Evolutionary conservation across 345 rosid genomes (phyloP), one percentile per base, ranked within the genome.

Genomic region (Gossypium australe): DNA sequence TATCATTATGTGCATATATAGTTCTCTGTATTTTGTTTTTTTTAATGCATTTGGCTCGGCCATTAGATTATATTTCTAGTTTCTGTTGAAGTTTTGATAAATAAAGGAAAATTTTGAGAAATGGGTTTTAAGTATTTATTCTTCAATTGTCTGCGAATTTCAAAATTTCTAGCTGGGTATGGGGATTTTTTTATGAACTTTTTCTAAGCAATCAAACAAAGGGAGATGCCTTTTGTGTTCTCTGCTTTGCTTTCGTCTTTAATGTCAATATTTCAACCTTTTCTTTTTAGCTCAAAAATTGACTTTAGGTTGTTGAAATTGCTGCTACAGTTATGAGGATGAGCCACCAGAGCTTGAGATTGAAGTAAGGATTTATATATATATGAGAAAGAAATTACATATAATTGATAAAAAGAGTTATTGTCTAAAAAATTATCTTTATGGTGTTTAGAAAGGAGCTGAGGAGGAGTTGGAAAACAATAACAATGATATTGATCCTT

Each of bases 291-390:
- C 17, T 8, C 43, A 17, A 6, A 52, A 76, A 22, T 51, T 77
- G 43, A n/a, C n/a, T n/a, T n/a, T n/a, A 75, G 2, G 56, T 81
- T 2, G 7, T 18, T 65, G 38, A 14, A 76, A 72, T 25, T 53
- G 5, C 67, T 76, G 41, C 60, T 87, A 77, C 84, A 90, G 97
- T 48, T 92, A 94, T 20, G 97, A 89, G 72, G 98, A 94, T 25
- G 98, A 91, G 87, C 97, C 97, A 43, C 76, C 80, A 9, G 94
- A 94, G 90, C 94, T 95, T 45, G 96, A 94, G 44, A 80, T 89
- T 55, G 98, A 94, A 66, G 98, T 91, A 73, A 73, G 86, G 70
- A 45, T 60, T 52, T 55, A 0, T n/a, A 9, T 25, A 0, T 25
- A 11, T 75, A 8, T 14, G 14, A 7, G 18, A 43, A 53, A 22